Evolutionary conservation across 164 flowering plant genomes (phyloP).

Genomic region (Taxillus chinensis): DNA sequence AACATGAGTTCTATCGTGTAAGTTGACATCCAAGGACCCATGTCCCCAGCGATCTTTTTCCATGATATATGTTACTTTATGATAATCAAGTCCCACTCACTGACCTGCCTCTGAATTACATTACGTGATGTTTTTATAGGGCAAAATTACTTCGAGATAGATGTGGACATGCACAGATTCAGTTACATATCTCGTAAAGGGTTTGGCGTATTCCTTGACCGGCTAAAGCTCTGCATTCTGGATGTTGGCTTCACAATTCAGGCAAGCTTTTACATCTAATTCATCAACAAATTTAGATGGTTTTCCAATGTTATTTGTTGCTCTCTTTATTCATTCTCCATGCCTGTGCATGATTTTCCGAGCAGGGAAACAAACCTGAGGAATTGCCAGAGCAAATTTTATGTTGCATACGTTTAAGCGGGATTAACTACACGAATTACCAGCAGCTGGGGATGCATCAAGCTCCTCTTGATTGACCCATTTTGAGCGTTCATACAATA

Average conservation of each 20-base stretch:
- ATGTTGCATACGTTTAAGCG: slow-evolving; percentile 77
- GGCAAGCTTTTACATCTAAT: slow-evolving; percentile 26
- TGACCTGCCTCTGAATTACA: too few relatives aligned
- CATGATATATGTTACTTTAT: too few relatives aligned
- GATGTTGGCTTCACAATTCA: slow-evolving; percentile 91
- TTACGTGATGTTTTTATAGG: slow-evolving; percentile 34
- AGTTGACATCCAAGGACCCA: slow-evolving; percentile 7
- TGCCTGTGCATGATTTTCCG: slow-evolving; percentile 2
- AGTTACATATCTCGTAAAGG: slow-evolving; percentile 97
- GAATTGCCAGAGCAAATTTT: slow-evolving; percentile 92
- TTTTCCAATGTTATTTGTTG: neutral
- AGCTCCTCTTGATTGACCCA: slow-evolving; percentile 23
- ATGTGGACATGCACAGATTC: slow-evolving; percentile 95
- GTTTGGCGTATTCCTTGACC: slow-evolving; percentile 70
- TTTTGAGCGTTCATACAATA: neutral
- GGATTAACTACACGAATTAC: slow-evolving; percentile 66
- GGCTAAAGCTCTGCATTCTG: slow-evolving; percentile 57
- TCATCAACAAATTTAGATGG: neutral
- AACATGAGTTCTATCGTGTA: slow-evolving; percentile 84
- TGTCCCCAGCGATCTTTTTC: neutral
- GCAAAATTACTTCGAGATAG: slow-evolving; percentile 93
- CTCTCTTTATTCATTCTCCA: neutral
- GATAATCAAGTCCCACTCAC: too few relatives aligned
- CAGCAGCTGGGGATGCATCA: slow-evolving; percentile 49
- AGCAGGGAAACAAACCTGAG: slow-evolving; percentile 87